These are phyloP conservation scores for Astrothelium subdiscretum DNA, from an alignment of 495 filamentous ascomycete genomes.

Conservation along the genomic window DNA sequence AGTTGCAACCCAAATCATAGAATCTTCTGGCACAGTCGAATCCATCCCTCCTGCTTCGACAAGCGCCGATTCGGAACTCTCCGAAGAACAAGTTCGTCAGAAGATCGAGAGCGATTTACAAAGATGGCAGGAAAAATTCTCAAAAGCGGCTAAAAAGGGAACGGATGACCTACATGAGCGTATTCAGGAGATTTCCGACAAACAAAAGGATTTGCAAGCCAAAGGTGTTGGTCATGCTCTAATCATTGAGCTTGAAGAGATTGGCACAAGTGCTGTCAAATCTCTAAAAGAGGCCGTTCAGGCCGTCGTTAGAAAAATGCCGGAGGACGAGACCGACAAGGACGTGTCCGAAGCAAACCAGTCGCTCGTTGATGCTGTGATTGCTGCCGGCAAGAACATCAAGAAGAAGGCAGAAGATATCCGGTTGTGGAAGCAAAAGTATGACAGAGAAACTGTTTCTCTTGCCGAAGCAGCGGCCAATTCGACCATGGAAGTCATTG, in stretches of 20 bases:
- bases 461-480: constrained; percentile 65
- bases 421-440: constrained; percentile 64
- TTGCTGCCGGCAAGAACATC: constrained; percentile 61
- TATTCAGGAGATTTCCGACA: constrained; percentile 67
- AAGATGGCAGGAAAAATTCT: constrained; percentile 76
- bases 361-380: constrained; percentile 51
- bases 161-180: constrained; percentile 54
- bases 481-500: constrained; percentile 70
- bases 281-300: constrained; percentile 58
- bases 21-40: background rate
- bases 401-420: constrained; percentile 72
- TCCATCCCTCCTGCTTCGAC: constrained; percentile 13
- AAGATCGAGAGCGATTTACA: constrained; percentile 67
- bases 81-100: constrained; percentile 45
- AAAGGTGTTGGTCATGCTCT: constrained; percentile 56
- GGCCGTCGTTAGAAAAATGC: constrained; percentile 43
- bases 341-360: constrained; percentile 48
- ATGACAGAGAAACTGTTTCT: constrained; percentile 54
- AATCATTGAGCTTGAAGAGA: constrained; percentile 55
- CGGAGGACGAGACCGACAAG: constrained; percentile 40
- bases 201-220: constrained; percentile 53
- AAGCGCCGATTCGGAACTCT: constrained; percentile 22
- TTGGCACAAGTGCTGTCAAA: constrained; percentile 47
- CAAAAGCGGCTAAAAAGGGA: constrained; percentile 68
- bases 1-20: constrained; percentile 10